Percentiles rank a stretch among this genome's conserved stretches.
Evolutionary conservation across 2,329 filamentous ascomycete genomes (phyloP).

Genomic region (Nannizziopsis arthrosporioides): DNA sequence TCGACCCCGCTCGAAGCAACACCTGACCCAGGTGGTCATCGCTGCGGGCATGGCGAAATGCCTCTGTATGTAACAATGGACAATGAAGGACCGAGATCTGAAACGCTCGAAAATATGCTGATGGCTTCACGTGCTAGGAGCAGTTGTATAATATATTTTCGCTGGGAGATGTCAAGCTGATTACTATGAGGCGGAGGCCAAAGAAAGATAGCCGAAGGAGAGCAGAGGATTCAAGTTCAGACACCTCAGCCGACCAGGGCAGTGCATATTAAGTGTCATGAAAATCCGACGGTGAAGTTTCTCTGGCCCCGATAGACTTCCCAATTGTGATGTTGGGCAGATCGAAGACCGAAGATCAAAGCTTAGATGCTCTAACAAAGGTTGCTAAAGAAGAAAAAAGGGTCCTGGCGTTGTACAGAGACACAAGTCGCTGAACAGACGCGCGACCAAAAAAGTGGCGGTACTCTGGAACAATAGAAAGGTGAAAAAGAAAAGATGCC

Average conservation of each 20-base stretch:
- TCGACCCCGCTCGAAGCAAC: constrained; percentile 14
- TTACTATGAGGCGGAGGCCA: background rate
- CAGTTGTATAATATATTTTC: no score
- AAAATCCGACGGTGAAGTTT: background rate
- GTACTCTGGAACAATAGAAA: background rate
- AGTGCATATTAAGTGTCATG: constrained; percentile 4
- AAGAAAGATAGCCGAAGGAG: background rate
- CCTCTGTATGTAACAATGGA: no score
- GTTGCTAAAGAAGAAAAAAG: background rate
- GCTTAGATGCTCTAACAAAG: background rate
- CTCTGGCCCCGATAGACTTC: background rate
- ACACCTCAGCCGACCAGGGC: background rate
- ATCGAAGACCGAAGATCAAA: constrained; percentile 7
- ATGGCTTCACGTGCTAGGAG: no score
- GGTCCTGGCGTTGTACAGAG: no score
- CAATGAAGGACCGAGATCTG: no score
- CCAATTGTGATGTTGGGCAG: background rate
- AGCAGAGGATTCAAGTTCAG: background rate
- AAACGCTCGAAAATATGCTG: no score
- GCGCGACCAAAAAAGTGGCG: constrained; percentile 1
- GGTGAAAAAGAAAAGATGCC: background rate
- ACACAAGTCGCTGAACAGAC: constrained; percentile 3
- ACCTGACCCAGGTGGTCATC: constrained; percentile 28
- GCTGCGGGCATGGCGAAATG: background rate
- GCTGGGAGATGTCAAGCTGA: no score